Base-by-base conservation (phyloP, 352 stramenopile species). In the Phytophthora litchii region DNA sequence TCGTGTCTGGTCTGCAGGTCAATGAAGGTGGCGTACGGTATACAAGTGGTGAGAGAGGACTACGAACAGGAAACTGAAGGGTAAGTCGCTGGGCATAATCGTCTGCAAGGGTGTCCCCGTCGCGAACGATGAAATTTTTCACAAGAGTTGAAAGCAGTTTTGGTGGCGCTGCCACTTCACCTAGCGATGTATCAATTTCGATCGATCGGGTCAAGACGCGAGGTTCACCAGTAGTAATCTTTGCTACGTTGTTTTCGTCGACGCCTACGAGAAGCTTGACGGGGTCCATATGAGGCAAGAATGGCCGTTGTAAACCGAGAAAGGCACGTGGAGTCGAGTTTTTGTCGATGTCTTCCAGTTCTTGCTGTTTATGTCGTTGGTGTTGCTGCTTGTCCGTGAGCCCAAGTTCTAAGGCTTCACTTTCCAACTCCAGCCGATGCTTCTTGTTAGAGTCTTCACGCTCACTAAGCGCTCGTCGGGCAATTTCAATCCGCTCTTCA, bases 91-190 rank as follows among this genome's bases (percentile, higher is more conserved):
- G 67, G 1, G 63, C 54, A 35, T 80, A 83, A 32, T 74, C 60
- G 14, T 62, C 42, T 53, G 52, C 54, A 14, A 83, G 60, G 4
- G 64, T 72, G 21, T 83, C 60, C 49, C 67, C 74, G 49, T 80
- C 50, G 13, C 67, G 63, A 47, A 83, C 70, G 16, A 83, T 46
- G 25, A 83, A 83, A 27, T 80, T 83, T 16, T 68, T 77, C 11
- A 67, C 67, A 41, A 72, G 66, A 1, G 61, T 69, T 36, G 74
- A 83, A 7, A 83, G 70, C 74, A 83, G 76, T 29, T 68, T 76
- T 14, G 74, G 74, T 3, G 74, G 71, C 3, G 14, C 32, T 6
- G 61, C 59, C 16, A 74, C 63, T 19, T 68, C 60, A 35, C 44
- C 59, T 34, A 68, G 37, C 0, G 44, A 68, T 0, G 37, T 54